Evolutionary conservation across 1,139 yeast genomes (phyloP).

Genomic region (Kodamaea plutei): DNA sequence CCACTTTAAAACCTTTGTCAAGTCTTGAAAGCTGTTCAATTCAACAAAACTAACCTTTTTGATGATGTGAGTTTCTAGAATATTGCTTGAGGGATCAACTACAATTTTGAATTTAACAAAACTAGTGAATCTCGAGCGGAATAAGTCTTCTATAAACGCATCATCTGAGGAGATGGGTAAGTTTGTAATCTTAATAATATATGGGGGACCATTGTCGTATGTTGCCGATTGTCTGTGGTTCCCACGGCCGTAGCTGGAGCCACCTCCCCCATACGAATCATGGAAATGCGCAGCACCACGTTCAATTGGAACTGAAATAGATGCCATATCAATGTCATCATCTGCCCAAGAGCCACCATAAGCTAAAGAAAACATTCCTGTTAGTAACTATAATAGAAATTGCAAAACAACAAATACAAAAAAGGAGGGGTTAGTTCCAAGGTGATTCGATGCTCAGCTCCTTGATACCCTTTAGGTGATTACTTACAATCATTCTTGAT

Average conservation of each 20-base stretch:
- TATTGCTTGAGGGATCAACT: constrained; percentile 39
- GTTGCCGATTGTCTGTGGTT: constrained; percentile 7
- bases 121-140: constrained; percentile 39
- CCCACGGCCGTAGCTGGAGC: constrained; percentile 7
- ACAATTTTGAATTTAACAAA: constrained; percentile 40
- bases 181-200: constrained; percentile 50
- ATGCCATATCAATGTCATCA: constrained; percentile 65
- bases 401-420: neutral
- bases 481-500: constrained; percentile 50
- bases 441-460: too few relatives aligned
- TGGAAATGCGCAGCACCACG: constrained; percentile 8
- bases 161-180: constrained; percentile 43
- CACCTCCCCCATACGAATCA: constrained; percentile 7
- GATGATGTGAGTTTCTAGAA: constrained; percentile 37
- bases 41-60: constrained; percentile 64
- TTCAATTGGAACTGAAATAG: constrained; percentile 54
- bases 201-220: constrained; percentile 47
- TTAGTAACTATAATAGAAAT: constrained; percentile 1
- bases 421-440: neutral
- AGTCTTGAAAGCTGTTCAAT: constrained; percentile 42
- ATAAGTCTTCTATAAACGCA: constrained; percentile 39
- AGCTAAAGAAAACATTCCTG: too few relatives aligned
- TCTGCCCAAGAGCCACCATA: constrained; percentile 74
- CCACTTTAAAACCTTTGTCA: constrained; percentile 45
- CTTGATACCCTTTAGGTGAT: neutral